Percentiles rank a stretch among this genome's conserved stretches.
Evolutionary conservation across 2,329 filamentous ascomycete genomes (phyloP).

Genomic region (Parascedosporium putredinis): DNA sequence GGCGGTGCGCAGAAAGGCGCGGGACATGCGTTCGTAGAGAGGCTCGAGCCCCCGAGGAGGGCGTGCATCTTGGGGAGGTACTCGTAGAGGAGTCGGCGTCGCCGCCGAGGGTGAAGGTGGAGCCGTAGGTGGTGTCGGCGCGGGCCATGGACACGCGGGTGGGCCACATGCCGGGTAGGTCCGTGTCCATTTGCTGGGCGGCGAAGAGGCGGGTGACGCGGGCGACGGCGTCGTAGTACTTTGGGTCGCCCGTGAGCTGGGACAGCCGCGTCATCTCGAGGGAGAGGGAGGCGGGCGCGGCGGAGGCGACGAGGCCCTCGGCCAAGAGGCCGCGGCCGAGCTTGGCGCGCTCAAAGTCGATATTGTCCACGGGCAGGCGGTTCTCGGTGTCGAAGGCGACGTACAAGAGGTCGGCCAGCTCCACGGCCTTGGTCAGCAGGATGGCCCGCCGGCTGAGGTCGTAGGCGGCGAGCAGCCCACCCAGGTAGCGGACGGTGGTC

Average conservation of each 20-base stretch:
- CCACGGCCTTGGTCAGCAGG: constrained; percentile 50
- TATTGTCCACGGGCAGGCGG: constrained; percentile 47
- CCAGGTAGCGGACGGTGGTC: constrained; percentile 61
- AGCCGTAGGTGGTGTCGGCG: not conserved
- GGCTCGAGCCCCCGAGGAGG: constrained; percentile 47
- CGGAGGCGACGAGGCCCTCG: constrained; percentile 21
- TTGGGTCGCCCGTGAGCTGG: constrained; percentile 48
- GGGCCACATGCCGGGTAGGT: constrained; percentile 54
- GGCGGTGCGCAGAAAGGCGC: constrained; percentile 42
- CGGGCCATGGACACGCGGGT: constrained; percentile 46
- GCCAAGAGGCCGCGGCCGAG: constrained; percentile 22
- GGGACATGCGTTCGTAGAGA: constrained; percentile 27
- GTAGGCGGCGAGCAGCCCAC: constrained; percentile 59
- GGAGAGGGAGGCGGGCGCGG: constrained; percentile 42
- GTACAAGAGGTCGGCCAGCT: constrained; percentile 55
- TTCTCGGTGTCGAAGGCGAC: constrained; percentile 59
- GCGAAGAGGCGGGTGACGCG: constrained; percentile 47
- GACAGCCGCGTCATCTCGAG: constrained; percentile 56
- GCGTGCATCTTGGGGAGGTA: constrained; percentile 60
- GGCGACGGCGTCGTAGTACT: constrained; percentile 51
- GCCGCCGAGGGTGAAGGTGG: constrained; percentile 28
- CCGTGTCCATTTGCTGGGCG: constrained; percentile 39
- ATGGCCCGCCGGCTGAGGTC: constrained; percentile 48
- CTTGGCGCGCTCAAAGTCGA: constrained; percentile 31
- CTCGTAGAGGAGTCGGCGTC: constrained; percentile 50